These are phyloP conservation scores for Boletus reticulatus DNA, from an alignment of 768 basidiomycete species.

Conservation along the genomic window DNA sequence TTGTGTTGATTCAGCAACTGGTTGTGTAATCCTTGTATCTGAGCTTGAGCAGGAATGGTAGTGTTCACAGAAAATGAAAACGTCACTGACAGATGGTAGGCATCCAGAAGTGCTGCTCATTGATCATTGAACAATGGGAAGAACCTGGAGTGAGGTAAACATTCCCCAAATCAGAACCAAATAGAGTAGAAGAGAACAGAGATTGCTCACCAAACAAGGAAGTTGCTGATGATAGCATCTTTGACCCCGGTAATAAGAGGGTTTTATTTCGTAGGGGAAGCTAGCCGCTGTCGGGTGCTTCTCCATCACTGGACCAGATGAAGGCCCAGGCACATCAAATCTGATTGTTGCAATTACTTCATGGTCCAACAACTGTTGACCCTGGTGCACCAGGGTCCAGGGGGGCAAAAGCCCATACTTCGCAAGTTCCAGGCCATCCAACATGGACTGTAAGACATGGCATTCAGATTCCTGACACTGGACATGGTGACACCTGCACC, in stretches of 20 bases:
- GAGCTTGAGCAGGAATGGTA: slow-evolving; percentile 71
- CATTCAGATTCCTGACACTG: background rate
- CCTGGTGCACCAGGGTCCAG: slow-evolving; percentile 63
- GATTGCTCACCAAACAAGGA: slow-evolving; percentile 67
- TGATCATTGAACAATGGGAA: slow-evolving; percentile 83
- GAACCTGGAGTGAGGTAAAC: slow-evolving; percentile 48
- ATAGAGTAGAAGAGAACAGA: background rate
- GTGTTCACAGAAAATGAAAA: slow-evolving; percentile 91
- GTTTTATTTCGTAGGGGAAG: slow-evolving; percentile 75
- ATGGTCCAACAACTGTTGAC: slow-evolving; percentile 72
- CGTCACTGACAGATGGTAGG: slow-evolving; percentile 83
- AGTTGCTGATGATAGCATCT: slow-evolving; percentile 63
- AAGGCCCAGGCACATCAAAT: slow-evolving; percentile 68
- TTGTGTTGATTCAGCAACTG: slow-evolving; percentile 82
- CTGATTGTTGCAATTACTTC: slow-evolving; percentile 73
- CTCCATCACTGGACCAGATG: slow-evolving; percentile 38
- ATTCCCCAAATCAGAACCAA: slow-evolving; percentile 11
- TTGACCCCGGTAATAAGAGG: slow-evolving; percentile 77
- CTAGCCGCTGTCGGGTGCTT: slow-evolving; percentile 56
- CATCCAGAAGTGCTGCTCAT: slow-evolving; percentile 62
- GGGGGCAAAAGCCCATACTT: slow-evolving; percentile 71
- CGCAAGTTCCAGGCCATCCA: slow-evolving; percentile 72
- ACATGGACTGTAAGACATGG: slow-evolving; percentile 55
- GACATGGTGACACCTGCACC: background rate
- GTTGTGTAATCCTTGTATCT: slow-evolving; percentile 64